These are phyloP conservation scores for Boletus sp. DNA, from an alignment of 1,284 basidiomycete species.

Conservation along the genomic window DNA sequence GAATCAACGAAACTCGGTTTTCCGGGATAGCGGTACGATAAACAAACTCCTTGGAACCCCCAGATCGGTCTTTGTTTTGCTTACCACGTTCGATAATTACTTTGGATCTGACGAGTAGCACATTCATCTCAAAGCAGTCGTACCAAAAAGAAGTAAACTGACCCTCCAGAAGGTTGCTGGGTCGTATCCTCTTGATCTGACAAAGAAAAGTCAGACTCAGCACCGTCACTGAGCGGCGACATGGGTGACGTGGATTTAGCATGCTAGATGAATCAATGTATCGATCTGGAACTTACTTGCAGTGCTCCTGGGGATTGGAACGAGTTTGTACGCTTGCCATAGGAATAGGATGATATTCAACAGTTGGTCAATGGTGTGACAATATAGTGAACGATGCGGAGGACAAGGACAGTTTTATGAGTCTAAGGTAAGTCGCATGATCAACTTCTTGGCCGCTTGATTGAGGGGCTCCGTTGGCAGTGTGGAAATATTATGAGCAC, in stretches of 20 bases:
- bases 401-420: too few relatives aligned
- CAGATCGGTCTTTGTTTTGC: rapidly evolving
- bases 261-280: not conserved
- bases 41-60: not conserved
- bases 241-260: too few relatives aligned
- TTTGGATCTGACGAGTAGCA: not conserved
- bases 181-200: not conserved
- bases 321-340: too few relatives aligned
- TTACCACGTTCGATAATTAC: conserved; percentile 10
- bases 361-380: not conserved
- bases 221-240: not conserved
- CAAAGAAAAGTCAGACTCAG: not conserved
- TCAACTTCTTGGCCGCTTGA: too few relatives aligned
- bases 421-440: too few relatives aligned
- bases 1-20: not conserved
- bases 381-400: too few relatives aligned
- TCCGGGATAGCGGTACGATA: not conserved
- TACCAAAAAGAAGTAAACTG: not conserved
- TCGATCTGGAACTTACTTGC: conserved; percentile 1
- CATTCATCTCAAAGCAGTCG: not conserved
- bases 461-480: too few relatives aligned
- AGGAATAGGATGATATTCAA: not conserved
- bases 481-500: too few relatives aligned
- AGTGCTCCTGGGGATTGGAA: not conserved
- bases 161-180: not conserved